Evolutionary conservation across 306 rosid species (phyloP).

Genomic region (Rubus idaeus): DNA sequence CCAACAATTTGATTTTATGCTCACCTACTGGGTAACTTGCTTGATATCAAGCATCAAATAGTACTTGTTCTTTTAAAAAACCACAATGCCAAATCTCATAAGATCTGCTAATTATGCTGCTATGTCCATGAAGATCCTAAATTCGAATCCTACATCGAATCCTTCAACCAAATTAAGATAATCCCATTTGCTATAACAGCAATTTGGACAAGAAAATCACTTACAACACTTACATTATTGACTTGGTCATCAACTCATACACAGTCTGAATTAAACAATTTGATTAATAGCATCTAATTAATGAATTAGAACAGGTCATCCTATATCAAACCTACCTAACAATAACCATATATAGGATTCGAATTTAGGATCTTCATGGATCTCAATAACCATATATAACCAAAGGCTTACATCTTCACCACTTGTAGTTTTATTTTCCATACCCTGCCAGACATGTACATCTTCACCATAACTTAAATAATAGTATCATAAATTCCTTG

Average conservation of each 20-base stretch:
- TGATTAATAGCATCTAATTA: conserved; percentile 27
- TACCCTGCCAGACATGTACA: conserved; percentile 41
- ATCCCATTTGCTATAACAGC: background rate
- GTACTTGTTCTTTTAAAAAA: background rate
- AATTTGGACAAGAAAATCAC: background rate
- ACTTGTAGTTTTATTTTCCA: conserved; percentile 35
- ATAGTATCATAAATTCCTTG: conserved; percentile 28
- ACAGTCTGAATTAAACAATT: conserved; percentile 8
- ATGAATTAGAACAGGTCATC: conserved; percentile 37
- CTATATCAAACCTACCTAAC: conserved; percentile 32
- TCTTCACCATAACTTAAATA: conserved; percentile 33
- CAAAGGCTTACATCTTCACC: too few relatives aligned
- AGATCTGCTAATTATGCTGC: background rate
- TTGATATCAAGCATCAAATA: conserved; percentile 3
- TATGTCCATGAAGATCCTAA: background rate
- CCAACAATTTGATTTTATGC: background rate
- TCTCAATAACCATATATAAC: too few relatives aligned
- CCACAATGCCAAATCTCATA: background rate
- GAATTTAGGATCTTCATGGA: too few relatives aligned
- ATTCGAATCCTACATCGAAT: background rate
- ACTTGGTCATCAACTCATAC: conserved; percentile 1
- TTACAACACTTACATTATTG: conserved; percentile 10
- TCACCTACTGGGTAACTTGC: conserved; percentile 9
- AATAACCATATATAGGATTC: conserved; percentile 28
- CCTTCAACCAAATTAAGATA: background rate